Base-by-base conservation (phyloP, 148 eudicot species). In the Salicornia ramosissima region DNA sequence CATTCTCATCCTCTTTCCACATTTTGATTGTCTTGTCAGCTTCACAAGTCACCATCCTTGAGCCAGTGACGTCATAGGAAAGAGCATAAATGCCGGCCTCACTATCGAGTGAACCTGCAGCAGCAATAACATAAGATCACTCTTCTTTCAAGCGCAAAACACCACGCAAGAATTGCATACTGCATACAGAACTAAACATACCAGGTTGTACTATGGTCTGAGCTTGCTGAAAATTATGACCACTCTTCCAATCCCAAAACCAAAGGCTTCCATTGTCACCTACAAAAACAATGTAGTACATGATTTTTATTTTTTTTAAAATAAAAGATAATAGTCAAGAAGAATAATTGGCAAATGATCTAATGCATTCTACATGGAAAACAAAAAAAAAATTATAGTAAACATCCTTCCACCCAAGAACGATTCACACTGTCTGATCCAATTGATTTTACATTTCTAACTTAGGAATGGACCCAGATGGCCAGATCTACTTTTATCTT, bases 191-290 rank as follows among this genome's bases (percentile, higher is more conserved):
- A 45, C 1, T 34, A 74, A 13, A 66, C 74, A 64, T 75, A 93
- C 98, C 98, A 26, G 98, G 98, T 80, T 93, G 98, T 66, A 94
- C 98, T 24, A 94, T 86, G 33, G 98, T 88, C 69, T 93, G 96
- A 14, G 87, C 36, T 80, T 94, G 97, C 86, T 93, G 98, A 80
- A 93, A 93, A 76, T 87, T 90, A 69, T 93, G 96, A 69, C 98
- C 98, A 71, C 98, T 93, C 70, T 80, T 93, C 98, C 98, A 93
- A 69, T 93, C 98, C 98, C 98, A 93, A 75, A 93, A 93, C 98
- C 98, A 93, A 70, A 93, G 40, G 75, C 98, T 93, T 78, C 98
- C 98, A 64, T 93, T 93, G 75, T 93, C 98, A 69, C 98, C 98
- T 93, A 58, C 49, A 66, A 21, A 1, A 28, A 7, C 33, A 76